phyloP scores from a whole-genome alignment of 1,284 basidiomycete genomes.

The Microbotryum saponariae region DNA sequence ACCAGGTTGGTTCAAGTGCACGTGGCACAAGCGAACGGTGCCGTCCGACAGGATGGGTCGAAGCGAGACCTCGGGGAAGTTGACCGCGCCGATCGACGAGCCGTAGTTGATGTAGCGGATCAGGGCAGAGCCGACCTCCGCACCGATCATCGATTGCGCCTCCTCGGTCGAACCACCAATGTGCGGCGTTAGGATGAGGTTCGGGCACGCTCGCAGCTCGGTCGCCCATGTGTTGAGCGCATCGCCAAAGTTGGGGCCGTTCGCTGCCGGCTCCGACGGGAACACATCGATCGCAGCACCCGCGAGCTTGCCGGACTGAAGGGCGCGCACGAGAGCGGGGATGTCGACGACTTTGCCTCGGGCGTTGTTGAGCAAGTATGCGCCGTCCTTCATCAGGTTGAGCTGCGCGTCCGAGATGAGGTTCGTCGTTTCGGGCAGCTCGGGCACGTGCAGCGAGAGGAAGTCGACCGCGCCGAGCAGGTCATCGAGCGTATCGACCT shows the following conservation, averaged over 20 bases:
- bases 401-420: conserved; percentile 79
- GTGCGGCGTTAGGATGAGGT: conserved; percentile 93
- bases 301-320: conserved; percentile 78
- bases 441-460: conserved; percentile 92
- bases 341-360: conserved; percentile 94
- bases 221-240: conserved; percentile 73
- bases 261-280: conserved; percentile 83
- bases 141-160: conserved; percentile 92
- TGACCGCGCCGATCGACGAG: conserved; percentile 83
- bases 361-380: conserved; percentile 97
- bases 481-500: conserved; percentile 72
- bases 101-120: conserved; percentile 89
- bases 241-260: conserved; percentile 77
- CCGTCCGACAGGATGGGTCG: conserved; percentile 70
- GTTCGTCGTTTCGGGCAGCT: conserved; percentile 89
- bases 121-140: conserved; percentile 82
- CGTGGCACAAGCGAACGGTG: conserved; percentile 85
- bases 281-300: conserved; percentile 94
- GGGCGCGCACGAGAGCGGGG: conserved; percentile 71
- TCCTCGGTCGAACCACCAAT: conserved; percentile 99
- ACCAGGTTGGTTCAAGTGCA: conserved; percentile 96
- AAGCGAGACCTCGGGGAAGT: conserved; percentile 98
- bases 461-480: conserved; percentile 82
- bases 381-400: conserved; percentile 84
- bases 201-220: conserved; percentile 63